Evolutionary conservation across 148 eudicot species (phyloP), one percentile per base, ranked within the genome.

Genomic region (Spergularia bocconei): DNA sequence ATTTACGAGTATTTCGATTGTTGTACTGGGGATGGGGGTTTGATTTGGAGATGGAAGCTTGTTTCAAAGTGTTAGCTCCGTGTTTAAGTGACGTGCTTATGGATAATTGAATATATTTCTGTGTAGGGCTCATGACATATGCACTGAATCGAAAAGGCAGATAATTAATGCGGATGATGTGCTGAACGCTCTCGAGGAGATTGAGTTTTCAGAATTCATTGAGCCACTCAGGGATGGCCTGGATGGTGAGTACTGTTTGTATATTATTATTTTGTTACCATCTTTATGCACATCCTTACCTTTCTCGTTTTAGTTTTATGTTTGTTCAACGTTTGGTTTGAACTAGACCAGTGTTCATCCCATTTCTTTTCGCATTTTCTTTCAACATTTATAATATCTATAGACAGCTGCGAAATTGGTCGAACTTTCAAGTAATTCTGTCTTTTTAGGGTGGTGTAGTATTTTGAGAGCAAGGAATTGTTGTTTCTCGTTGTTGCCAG

Each of bases 81-180:
- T 54, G 57, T 5, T 63, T 38, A 25, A 63, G 61, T 79, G 68
- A 47, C 38, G 55, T 4, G 54, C 63, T 73, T 60, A 68, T 68
- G n/a, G 50, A 17, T n/a, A 1, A 38, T 25, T 61, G 53, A 44
- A n/a, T 58, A 29, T 77, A 62, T 67, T 50, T 25, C 16, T 54
- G 33, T 86, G 84, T 81, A 93, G 98, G 84, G 98, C 98, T 10
- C 87, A 91, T 83, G 98, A 93, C 70, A 77, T 91, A 65, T 93
- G 98, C 70, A 89, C 74, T 86, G 98, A 93, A 73, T 81, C 98
- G 14, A 89, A 85, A 75, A 85, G 98, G 83, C 93, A 91, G 74
- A 91, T 87, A 21, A 89, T 93, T 61, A 93, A 82, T 80, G 96
- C 98, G 2, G 98, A 93, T 25, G 96, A 91, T 82, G 98, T 93